A percentile compares a stretch with the other conserved stretches of the same genome.
Conservation (phyloP, 108 stramenopile species). For the Skeletonema menzelii region DNA sequence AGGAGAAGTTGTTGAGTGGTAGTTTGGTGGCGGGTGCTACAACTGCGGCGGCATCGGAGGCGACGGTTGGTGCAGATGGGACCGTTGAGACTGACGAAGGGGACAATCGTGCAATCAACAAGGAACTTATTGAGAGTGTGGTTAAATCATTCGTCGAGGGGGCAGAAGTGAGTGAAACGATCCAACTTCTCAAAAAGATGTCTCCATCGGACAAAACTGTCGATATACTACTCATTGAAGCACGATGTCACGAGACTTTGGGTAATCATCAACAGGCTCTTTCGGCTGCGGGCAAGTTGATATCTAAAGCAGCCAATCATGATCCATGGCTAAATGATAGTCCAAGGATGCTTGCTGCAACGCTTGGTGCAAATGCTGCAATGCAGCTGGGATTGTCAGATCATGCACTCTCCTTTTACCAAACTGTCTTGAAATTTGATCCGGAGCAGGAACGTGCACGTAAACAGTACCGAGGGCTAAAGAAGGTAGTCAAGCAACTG, state of each 20-base stretch:
- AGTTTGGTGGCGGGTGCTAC: background rate
- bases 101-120: conserved; percentile 7
- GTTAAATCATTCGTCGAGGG: conserved; percentile 40
- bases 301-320: conserved; percentile 50
- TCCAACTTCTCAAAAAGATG: conserved; percentile 49
- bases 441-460: conserved; percentile 55
- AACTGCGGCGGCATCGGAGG: background rate
- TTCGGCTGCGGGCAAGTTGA: conserved; percentile 47
- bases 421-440: conserved; percentile 63
- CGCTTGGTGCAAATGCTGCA: conserved; percentile 57
- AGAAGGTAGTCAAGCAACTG: conserved; percentile 60
- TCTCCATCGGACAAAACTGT: conserved; percentile 48
- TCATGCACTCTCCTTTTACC: conserved; percentile 59
- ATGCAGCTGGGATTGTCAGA: conserved; percentile 63
- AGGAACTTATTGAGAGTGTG: conserved; percentile 29
- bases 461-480: conserved; percentile 62
- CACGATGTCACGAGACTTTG: conserved; percentile 55
- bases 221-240: conserved; percentile 56
- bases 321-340: conserved; percentile 50
- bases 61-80: conserved; percentile 32
- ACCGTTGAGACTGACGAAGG: background rate
- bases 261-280: conserved; percentile 56
- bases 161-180: conserved; percentile 38
- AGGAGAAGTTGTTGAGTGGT: conserved; percentile 8
- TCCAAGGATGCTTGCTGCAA: conserved; percentile 58